phyloP scores from a whole-genome alignment of 306 rosid species.

The Nissolia schottii region DNA sequence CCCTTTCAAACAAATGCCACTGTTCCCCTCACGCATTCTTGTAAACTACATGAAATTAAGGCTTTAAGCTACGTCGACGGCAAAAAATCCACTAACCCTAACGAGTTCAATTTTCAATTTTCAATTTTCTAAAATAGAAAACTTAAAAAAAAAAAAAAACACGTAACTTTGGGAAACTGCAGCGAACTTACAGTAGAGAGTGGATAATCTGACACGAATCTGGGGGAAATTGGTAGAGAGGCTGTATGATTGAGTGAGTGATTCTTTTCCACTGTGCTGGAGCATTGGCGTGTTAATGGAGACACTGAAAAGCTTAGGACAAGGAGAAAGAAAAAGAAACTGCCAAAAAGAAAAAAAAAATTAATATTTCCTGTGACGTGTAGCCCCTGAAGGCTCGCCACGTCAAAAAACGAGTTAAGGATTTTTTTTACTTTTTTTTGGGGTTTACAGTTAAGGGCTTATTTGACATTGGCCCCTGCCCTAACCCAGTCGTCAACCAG shows the following conservation, averaged over 20 bases:
- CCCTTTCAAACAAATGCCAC: neutral
- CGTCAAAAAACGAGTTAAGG: neutral
- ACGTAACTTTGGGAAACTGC: neutral
- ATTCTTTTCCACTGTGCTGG: neutral
- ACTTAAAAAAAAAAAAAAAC: neutral
- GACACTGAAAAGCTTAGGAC: neutral
- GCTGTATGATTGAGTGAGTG: neutral
- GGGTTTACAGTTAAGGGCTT: no score
- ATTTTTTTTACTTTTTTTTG: no score
- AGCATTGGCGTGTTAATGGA: neutral
- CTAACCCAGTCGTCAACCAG: no score
- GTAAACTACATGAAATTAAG: neutral
- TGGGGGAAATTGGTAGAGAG: neutral
- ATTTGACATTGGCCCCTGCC: no score
- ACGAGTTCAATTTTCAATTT: neutral
- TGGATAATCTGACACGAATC: neutral
- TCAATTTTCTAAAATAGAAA: neutral
- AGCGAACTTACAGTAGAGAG: neutral
- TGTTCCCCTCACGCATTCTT: neutral
- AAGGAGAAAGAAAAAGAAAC: neutral
- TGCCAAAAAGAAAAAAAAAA: neutral
- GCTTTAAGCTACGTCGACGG: neutral
- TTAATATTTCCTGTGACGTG: neutral
- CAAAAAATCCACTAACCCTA: neutral
- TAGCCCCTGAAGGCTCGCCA: neutral